phyloP scores from a whole-genome alignment of 352 stramenopile species.

The Aphanomyces astaci region DNA sequence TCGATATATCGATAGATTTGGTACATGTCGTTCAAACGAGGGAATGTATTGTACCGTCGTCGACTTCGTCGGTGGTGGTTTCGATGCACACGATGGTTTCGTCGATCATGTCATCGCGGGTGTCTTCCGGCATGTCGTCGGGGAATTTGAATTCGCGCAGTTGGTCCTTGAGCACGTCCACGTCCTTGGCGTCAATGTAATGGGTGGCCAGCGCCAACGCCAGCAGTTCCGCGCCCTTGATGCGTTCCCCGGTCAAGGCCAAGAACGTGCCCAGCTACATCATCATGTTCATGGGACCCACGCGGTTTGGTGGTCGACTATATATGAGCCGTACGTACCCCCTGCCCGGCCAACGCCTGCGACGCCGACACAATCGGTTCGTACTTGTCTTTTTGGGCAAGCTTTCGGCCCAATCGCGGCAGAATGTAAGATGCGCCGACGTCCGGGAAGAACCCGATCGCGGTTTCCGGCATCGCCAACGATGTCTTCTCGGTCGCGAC shows the following conservation, averaged over 20 bases:
- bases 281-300: conserved; percentile 8
- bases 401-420: conserved; percentile 69
- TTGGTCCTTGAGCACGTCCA: conserved; percentile 84
- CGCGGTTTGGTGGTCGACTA: too few species aligned
- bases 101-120: conserved; percentile 81
- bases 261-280: conserved; percentile 88
- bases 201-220: conserved; percentile 94
- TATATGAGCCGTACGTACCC: too few species aligned
- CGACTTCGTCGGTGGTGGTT: conserved; percentile 77
- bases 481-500: conserved; percentile 95
- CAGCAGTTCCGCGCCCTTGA: conserved; percentile 86
- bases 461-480: conserved; percentile 98
- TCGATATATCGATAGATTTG: too few species aligned
- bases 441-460: conserved; percentile 97
- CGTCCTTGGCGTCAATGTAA: conserved; percentile 84
- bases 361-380: conserved; percentile 59
- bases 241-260: conserved; percentile 88
- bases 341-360: conserved; percentile 59
- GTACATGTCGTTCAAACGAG: too few species aligned
- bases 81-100: conserved; percentile 67
- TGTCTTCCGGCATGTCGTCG: conserved; percentile 58
- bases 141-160: conserved; percentile 74
- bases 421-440: conserved; percentile 92
- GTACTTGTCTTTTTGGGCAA: conserved; percentile 65
- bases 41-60: conserved; percentile 34